A percentile compares a stretch with the other conserved stretches of the same genome.
Conservation (phyloP, 305 asterid species). For the Fraxinus ornus region DNA sequence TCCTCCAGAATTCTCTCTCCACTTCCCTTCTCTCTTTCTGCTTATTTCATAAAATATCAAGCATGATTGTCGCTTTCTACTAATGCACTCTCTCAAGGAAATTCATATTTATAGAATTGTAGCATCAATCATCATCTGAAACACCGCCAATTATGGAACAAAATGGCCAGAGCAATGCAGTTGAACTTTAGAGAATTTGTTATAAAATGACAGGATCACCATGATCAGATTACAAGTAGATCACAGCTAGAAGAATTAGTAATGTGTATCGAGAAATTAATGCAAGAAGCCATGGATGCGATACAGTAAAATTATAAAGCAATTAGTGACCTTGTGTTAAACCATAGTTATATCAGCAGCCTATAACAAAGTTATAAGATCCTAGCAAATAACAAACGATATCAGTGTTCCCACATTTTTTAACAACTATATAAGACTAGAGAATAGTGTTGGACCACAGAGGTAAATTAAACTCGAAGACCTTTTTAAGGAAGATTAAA, state of each 20-base stretch:
- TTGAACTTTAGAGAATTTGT: neutral
- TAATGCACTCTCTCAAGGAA: neutral
- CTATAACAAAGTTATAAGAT: neutral
- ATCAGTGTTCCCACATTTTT: neutral
- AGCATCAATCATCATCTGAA: slow-evolving; percentile 1
- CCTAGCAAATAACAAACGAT: neutral
- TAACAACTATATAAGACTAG: neutral
- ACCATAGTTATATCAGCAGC: neutral
- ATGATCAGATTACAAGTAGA: neutral
- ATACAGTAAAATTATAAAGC: neutral
- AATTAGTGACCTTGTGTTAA: neutral
- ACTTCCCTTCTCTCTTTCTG: neutral
- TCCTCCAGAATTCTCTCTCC: neutral
- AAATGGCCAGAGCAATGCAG: neutral
- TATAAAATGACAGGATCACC: neutral
- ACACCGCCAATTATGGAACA: neutral
- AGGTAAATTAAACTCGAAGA: neutral
- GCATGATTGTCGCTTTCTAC: neutral
- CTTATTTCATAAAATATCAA: neutral
- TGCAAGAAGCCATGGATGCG: neutral
- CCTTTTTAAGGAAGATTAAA: neutral
- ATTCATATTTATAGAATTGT: neutral
- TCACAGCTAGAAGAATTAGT: neutral
- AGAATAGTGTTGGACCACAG: neutral
- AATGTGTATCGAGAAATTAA: neutral